Evolutionary conservation across 441 rosid genomes (phyloP).

Genomic region (Bocquillonia castaneifolia): DNA sequence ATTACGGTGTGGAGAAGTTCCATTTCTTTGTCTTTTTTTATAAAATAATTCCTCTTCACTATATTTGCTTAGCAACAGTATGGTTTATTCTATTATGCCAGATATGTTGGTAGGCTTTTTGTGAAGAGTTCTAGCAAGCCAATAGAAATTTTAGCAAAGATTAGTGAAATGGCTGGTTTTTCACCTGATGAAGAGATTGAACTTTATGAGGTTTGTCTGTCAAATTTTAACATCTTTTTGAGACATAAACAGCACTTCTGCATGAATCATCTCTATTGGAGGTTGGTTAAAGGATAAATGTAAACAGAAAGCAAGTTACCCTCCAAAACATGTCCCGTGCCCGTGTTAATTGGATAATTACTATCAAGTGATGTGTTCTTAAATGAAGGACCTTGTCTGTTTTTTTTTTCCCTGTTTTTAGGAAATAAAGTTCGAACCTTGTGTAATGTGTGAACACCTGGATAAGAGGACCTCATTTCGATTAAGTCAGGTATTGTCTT

Average conservation of each 20-base stretch:
- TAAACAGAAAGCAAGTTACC: neutral
- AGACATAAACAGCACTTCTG: neutral
- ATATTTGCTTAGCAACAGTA: constrained; percentile 17
- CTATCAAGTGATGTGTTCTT: constrained; percentile 11
- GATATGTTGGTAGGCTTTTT: constrained; percentile 81
- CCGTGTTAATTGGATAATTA: neutral
- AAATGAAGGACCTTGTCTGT: constrained; percentile 17
- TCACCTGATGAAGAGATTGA: constrained; percentile 79
- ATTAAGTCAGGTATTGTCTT: constrained; percentile 59
- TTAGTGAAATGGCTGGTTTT: constrained; percentile 90
- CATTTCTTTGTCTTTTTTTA: neutral
- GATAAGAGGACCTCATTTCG: constrained; percentile 75
- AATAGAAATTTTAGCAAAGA: constrained; percentile 59
- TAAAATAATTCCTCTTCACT: neutral
- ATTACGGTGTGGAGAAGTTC: constrained; percentile 50
- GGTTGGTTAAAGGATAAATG: neutral
- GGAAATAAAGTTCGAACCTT: constrained; percentile 96
- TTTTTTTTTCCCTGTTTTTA: constrained; percentile 35
- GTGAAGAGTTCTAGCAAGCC: constrained; percentile 79
- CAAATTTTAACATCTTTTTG: neutral
- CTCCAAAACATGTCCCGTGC: neutral
- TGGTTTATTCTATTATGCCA: constrained; percentile 35
- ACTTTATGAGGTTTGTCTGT: constrained; percentile 71
- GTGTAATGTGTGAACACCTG: constrained; percentile 92
- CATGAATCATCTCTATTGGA: neutral